phyloP scores from a whole-genome alignment of 2,329 filamentous ascomycete genomes.

The Trichoderma sp. region DNA sequence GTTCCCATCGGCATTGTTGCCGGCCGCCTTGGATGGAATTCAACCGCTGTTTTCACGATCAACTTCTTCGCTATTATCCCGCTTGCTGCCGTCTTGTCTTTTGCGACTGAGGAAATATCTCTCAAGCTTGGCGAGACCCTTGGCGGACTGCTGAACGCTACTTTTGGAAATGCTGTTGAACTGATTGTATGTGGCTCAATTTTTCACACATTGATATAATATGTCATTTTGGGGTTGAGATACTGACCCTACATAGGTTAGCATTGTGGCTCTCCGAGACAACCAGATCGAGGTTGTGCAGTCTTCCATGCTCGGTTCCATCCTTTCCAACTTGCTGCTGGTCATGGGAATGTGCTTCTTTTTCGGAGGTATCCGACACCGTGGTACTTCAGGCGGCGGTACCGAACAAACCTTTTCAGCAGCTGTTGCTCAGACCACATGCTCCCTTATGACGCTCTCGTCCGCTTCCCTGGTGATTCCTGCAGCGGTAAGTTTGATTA shows the following conservation, averaged over 20 bases:
- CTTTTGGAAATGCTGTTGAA: slow-evolving; percentile 80
- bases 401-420: slow-evolving; percentile 73
- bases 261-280: slow-evolving; percentile 84
- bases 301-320: slow-evolving; percentile 94
- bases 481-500: slow-evolving; percentile 58
- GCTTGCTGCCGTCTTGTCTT: slow-evolving; percentile 72
- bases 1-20: slow-evolving; percentile 75
- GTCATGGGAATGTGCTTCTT: slow-evolving; percentile 83
- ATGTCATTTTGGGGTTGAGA: too few species aligned
- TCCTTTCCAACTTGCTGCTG: slow-evolving; percentile 90
- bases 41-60: slow-evolving; percentile 71
- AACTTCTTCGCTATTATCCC: slow-evolving; percentile 84
- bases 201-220: not conserved
- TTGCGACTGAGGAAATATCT: slow-evolving; percentile 78
- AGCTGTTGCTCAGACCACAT: slow-evolving; percentile 77
- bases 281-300: slow-evolving; percentile 95
- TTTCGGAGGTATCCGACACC: slow-evolving; percentile 70
- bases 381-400: slow-evolving; percentile 58
- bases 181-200: slow-evolving; percentile 61
- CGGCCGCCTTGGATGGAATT: slow-evolving; percentile 63
- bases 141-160: slow-evolving; percentile 74
- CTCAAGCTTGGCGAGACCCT: slow-evolving; percentile 72
- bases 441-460: slow-evolving; percentile 74
- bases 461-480: slow-evolving; percentile 80
- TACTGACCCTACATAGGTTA: slow-evolving; percentile 63